Evolutionary conservation across 192 early-diverging fungal genomes (phyloP).

Genomic region (Coemansia sp.): DNA sequence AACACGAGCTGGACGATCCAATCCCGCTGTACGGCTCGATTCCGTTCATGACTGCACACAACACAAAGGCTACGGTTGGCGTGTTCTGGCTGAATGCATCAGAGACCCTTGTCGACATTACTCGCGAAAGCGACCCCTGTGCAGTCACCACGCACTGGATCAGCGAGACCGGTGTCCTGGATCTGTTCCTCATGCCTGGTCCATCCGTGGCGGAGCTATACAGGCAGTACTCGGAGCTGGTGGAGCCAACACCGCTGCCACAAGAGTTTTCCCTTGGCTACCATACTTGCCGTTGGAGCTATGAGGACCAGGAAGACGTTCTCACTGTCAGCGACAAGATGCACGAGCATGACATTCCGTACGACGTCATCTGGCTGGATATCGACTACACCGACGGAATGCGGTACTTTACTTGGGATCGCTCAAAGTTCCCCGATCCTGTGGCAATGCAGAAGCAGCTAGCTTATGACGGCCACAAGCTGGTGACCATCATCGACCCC

Average conservation of each 20-base stretch:
- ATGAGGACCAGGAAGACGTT: conserved; percentile 88
- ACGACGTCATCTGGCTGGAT: conserved; percentile 99
- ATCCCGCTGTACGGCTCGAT: conserved; percentile 95
- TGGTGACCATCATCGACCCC: conserved; percentile 96
- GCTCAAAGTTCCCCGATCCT: conserved; percentile 85
- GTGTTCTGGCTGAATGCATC: conserved; percentile 92
- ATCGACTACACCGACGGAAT: conserved; percentile 99
- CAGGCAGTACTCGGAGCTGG: conserved; percentile 70
- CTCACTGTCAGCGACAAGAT: conserved; percentile 80
- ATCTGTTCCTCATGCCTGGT: conserved; percentile 85
- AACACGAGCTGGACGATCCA: conserved; percentile 91
- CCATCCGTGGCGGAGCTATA: conserved; percentile 67
- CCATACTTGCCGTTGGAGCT: conserved; percentile 99
- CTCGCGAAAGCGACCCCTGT: conserved; percentile 56
- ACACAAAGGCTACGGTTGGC: conserved; percentile 69
- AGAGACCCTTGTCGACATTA: conserved; percentile 97
- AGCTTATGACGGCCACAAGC: conserved; percentile 66
- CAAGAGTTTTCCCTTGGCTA: conserved; percentile 89
- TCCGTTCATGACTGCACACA: conserved; percentile 93
- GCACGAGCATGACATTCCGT: conserved; percentile 90
- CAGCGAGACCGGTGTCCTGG: conserved; percentile 87
- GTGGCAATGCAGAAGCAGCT: conserved; percentile 79
- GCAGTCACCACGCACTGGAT: conserved; percentile 80
- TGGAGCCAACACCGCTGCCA: conserved; percentile 82
- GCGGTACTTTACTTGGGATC: conserved; percentile 98